Percentiles rank a stretch among this genome's conserved stretches.
These are phyloP conservation scores for Saturnispora mendoncae DNA, from an alignment of 805 yeast species.

Conservation along the genomic window DNA sequence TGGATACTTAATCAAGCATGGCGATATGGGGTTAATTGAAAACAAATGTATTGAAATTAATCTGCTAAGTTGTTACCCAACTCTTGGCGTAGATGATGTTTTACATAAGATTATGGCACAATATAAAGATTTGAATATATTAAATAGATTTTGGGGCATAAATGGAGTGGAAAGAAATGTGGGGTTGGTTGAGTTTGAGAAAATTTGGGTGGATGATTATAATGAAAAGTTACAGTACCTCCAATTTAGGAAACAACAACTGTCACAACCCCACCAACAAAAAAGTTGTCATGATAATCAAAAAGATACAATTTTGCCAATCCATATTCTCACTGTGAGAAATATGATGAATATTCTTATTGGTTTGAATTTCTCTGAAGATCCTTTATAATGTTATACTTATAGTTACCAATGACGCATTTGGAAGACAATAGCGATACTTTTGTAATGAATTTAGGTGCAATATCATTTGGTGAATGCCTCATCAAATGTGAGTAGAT, in stretches of 20 bases:
- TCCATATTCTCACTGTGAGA: constrained; percentile 65
- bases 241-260: constrained; percentile 15
- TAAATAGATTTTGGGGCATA: constrained; percentile 22
- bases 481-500: too few species aligned
- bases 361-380: constrained; percentile 43
- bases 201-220: constrained; percentile 18
- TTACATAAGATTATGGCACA: constrained; percentile 51
- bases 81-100: constrained; percentile 46
- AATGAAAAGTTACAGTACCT: constrained; percentile 14
- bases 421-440: too few species aligned
- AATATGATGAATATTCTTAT: constrained; percentile 50
- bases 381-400: not conserved
- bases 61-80: constrained; percentile 64
- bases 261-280: constrained; percentile 7
- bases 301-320: constrained; percentile 44
- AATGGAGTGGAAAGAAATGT: constrained; percentile 12
- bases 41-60: constrained; percentile 47
- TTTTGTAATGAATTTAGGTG: too few species aligned
- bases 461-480: too few species aligned
- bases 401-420: too few species aligned
- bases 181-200: constrained; percentile 30
- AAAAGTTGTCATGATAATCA: not conserved
- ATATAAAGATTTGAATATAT: constrained; percentile 38
- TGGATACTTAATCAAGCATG: constrained; percentile 49
- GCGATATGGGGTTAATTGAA: constrained; percentile 14